Conservation (phyloP, 768 basidiomycete species). For the Holtermannia corniformis region DNA sequence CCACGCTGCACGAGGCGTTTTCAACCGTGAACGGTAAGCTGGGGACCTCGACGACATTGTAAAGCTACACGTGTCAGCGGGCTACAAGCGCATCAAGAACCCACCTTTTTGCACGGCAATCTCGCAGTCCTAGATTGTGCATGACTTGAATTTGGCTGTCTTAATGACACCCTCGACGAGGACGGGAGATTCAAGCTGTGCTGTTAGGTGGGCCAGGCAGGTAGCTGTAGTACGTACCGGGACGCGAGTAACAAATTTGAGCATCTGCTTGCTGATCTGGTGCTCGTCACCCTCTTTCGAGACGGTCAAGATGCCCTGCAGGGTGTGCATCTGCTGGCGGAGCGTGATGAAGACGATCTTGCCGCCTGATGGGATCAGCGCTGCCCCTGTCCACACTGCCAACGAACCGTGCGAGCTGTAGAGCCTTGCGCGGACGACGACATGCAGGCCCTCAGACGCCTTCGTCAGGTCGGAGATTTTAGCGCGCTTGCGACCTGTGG, state of each 20-base stretch:
- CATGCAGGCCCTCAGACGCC: conserved; percentile 58
- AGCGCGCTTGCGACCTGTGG: conserved; percentile 48
- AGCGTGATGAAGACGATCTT: conserved; percentile 93
- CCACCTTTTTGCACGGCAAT: conserved; percentile 65
- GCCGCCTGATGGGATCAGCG: conserved; percentile 51
- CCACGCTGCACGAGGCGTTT: conserved; percentile 78
- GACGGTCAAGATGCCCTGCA: conserved; percentile 72
- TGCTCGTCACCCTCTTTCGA: conserved; percentile 48
- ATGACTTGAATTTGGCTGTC: conserved; percentile 79
- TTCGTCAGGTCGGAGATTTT: conserved; percentile 56
- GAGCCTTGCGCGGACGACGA: conserved; percentile 78
- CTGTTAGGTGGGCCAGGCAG: conserved; percentile 5
- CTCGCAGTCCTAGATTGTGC: conserved; percentile 77
- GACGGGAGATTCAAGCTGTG: conserved; percentile 69
- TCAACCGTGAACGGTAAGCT: conserved; percentile 80
- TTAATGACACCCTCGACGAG: conserved; percentile 75
- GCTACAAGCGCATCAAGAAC: background rate
- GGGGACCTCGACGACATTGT: conserved; percentile 72
- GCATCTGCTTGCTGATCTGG: conserved; percentile 86
- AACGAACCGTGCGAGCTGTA: conserved; percentile 55
- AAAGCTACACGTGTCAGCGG: too few relatives aligned
- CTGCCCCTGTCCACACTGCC: too few relatives aligned
- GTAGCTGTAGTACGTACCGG: too few relatives aligned
- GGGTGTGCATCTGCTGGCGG: conserved; percentile 72
- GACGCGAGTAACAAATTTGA: conserved; percentile 74